Evolutionary conservation across 2,329 filamentous ascomycete species (phyloP), one percentile per base, ranked within the genome.

Genomic region (Fusarium brachygibbosum): DNA sequence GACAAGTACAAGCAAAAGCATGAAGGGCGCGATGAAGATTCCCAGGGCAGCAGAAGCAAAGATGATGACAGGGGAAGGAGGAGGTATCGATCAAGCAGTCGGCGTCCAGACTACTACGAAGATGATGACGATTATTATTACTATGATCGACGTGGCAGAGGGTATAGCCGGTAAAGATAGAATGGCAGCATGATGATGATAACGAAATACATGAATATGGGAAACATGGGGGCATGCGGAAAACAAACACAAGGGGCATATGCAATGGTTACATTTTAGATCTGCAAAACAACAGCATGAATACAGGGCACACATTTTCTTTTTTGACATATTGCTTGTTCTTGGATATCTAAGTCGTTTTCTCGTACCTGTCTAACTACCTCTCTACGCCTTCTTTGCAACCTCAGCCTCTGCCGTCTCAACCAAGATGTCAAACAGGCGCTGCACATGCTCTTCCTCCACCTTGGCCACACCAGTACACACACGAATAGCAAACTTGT

Each of bases 401-500:
- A 73, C 59, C 35, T 70, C 53, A 16, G 87, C 81, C 74, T 85
- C 85, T 0, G 90, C 87, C 17, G 84, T 84, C 66, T 84, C 80
- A 3, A 94, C 88, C 37, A 98, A 77, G 57, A 93, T 86, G 16
- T 92, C 87, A 82, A 97, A 97, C 1, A 94, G 89, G 65, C 84
- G 85, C 64, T 88, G 83, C 6, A 98, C 80, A 78, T 93, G 91
- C 79, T 93, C 90, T 77, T 95, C 90, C 0, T 90, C 88, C 40
- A 87, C 82, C 25, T 87, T 82, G 72, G 91, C 92, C n/a, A 76
- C 78, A 1, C 87, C 90, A 58, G 92, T 93, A 23, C 95, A 91
- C 37, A 98, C 88, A 0, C 95, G 85, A 64, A 98, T 97, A 3
- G 91, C 90, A 78, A 93, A 93, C 21, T 89, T 84, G 1, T 89